phyloP scores from a whole-genome alignment of 2,329 filamentous ascomycete species.

The Colletotrichum sojae region DNA sequence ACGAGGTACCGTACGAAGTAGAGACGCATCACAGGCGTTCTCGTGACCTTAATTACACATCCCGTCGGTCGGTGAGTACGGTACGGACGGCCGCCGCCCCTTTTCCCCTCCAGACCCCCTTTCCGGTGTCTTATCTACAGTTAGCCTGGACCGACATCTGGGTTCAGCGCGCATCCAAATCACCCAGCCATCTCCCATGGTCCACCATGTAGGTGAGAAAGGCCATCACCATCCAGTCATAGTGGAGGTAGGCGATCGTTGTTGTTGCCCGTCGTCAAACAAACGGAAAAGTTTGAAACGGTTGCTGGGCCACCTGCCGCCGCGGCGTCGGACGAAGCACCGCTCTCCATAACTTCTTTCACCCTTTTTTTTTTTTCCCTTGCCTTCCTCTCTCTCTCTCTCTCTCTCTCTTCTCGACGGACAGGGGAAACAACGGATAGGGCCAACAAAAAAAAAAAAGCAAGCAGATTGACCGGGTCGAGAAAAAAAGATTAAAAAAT shows the following conservation, averaged over 20 bases:
- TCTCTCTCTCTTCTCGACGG: background rate
- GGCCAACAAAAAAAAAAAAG: conserved; percentile 5
- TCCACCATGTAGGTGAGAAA: conserved; percentile 6
- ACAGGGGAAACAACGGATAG: conserved; percentile 12
- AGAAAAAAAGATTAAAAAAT: conserved; percentile 24
- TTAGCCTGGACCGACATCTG: conserved; percentile 22
- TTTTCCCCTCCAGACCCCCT: background rate
- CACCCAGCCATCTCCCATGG: conserved; percentile 36
- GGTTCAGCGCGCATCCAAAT: conserved; percentile 40
- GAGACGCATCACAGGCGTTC: conserved; percentile 8
- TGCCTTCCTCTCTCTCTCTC: background rate
- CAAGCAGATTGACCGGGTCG: background rate
- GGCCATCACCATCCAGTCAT: too few relatives aligned
- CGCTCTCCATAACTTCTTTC: background rate
- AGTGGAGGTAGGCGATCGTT: background rate
- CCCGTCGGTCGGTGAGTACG: conserved; percentile 6
- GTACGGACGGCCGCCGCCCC: conserved; percentile 16
- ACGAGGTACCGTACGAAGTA: background rate
- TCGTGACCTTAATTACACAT: conserved; percentile 29
- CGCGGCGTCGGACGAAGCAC: background rate
- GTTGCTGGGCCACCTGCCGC: conserved; percentile 10
- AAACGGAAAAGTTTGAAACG: conserved; percentile 1
- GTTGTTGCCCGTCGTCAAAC: conserved; percentile 22
- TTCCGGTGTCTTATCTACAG: conserved; percentile 28
- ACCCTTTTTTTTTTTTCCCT: background rate